These are phyloP conservation scores for Xenosphaeropsis pyriputrescens DNA, from an alignment of 2,329 filamentous ascomycete genomes.

Conservation along the genomic window DNA sequence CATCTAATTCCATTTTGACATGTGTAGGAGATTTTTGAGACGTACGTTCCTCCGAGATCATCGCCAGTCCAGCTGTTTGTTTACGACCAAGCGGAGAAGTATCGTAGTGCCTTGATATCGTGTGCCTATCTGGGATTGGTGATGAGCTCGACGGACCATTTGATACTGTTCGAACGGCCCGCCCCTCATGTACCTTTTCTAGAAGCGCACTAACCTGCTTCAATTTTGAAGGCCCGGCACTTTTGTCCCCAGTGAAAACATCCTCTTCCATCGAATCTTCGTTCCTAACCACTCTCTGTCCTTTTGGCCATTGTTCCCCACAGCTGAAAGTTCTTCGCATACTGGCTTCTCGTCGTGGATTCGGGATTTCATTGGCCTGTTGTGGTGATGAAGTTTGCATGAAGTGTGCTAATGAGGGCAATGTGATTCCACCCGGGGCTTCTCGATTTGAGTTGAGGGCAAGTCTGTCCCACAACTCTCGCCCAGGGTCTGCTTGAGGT, in stretches of 20 bases:
- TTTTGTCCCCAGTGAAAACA: constrained; percentile 20
- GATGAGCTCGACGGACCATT: constrained; percentile 24
- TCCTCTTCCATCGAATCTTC: constrained; percentile 17
- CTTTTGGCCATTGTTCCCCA: constrained; percentile 58
- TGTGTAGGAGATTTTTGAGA: too few species aligned
- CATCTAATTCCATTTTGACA: too few species aligned
- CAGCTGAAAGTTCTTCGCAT: constrained; percentile 55
- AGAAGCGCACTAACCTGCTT: constrained; percentile 41
- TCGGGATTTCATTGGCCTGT: constrained; percentile 27
- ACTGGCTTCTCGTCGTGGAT: constrained; percentile 26
- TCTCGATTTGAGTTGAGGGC: constrained; percentile 28
- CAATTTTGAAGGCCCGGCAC: constrained; percentile 36
- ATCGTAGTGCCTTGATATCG: background rate
- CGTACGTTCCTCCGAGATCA: background rate
- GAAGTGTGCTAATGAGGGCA: constrained; percentile 48
- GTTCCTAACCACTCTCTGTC: constrained; percentile 39
- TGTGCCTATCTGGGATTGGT: constrained; percentile 17
- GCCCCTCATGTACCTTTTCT: constrained; percentile 44
- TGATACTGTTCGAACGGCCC: constrained; percentile 18
- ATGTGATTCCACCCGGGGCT: constrained; percentile 12
- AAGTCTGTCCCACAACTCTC: constrained; percentile 68
- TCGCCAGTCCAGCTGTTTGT: constrained; percentile 1
- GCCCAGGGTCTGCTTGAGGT: constrained; percentile 55
- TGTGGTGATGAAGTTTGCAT: constrained; percentile 60
- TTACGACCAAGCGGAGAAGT: constrained; percentile 2